A percentile compares a stretch with the other conserved stretches of the same genome.
Evolutionary conservation across 2,329 filamentous ascomycete species (phyloP).

Genomic region (Cercospora sojina): DNA sequence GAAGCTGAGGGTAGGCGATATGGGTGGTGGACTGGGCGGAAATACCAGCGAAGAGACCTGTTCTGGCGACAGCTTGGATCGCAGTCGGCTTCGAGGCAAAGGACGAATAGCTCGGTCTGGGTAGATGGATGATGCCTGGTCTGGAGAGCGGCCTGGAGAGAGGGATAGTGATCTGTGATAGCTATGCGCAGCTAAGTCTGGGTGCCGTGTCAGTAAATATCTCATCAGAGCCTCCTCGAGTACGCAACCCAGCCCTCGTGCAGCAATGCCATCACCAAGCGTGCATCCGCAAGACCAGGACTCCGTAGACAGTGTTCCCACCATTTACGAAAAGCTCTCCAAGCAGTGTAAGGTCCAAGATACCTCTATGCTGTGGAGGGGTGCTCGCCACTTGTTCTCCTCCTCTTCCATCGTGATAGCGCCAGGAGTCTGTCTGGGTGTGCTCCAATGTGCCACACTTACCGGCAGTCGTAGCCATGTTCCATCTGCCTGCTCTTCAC

Average conservation of each 20-base stretch:
- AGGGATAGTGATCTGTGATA: constrained; percentile 31
- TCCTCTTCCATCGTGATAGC: background rate
- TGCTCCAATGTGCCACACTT: constrained; percentile 5
- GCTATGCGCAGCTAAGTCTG: constrained; percentile 29
- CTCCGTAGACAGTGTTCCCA: background rate
- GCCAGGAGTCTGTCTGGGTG: background rate
- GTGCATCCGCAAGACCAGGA: background rate
- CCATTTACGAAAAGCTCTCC: background rate
- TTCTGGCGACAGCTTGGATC: constrained; percentile 82
- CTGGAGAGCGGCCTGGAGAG: constrained; percentile 42
- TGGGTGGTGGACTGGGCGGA: constrained; percentile 70
- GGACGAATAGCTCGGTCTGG: constrained; percentile 91
- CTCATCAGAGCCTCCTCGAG: background rate
- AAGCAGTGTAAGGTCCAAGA: background rate
- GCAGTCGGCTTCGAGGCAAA: constrained; percentile 81
- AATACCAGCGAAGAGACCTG: constrained; percentile 79
- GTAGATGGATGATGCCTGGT: constrained; percentile 77
- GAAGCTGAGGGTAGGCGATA: constrained; percentile 49
- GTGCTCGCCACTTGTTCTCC: constrained; percentile 10
- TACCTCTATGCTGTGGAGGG: background rate
- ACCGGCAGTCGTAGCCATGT: constrained; percentile 30
- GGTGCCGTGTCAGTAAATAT: constrained; percentile 18
- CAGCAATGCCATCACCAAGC: background rate
- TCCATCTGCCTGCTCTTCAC: constrained; percentile 16
- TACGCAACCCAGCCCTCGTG: background rate